These are phyloP conservation scores for Pestalotiopsis sp. DNA, from an alignment of 2,329 filamentous ascomycete species.

Conservation along the genomic window DNA sequence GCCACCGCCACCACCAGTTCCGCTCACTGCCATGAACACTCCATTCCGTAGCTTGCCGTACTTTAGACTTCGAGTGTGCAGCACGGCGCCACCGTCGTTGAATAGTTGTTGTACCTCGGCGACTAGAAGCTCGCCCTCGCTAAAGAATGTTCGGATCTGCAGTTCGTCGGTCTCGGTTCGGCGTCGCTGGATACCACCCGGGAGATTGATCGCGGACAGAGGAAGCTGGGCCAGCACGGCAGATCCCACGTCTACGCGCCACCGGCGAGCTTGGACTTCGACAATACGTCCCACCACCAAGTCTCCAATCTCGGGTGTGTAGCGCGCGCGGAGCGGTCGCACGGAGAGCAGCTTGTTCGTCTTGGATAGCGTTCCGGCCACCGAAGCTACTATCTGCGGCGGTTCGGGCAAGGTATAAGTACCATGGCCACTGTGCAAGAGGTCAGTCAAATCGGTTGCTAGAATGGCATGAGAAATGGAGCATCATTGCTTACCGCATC, in stretches of 20 bases:
- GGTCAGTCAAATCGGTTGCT: not conserved
- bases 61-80: conserved; percentile 88
- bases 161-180: conserved; percentile 95
- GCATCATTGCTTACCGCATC: conserved; percentile 66
- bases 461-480: not conserved
- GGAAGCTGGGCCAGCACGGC: conserved; percentile 83
- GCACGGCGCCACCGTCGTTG: conserved; percentile 78
- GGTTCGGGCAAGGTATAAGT: conserved; percentile 70
- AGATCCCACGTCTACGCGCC: conserved; percentile 92
- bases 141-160: conserved; percentile 96
- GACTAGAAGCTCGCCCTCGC: conserved; percentile 89
- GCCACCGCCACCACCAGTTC: conserved; percentile 80
- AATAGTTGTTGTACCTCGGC: conserved; percentile 93
- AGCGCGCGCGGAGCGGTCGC: conserved; percentile 84
- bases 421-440: conserved; percentile 73
- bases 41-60: conserved; percentile 97
- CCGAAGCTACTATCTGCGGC: conserved; percentile 79
- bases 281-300: conserved; percentile 91
- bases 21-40: conserved; percentile 79
- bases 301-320: conserved; percentile 94
- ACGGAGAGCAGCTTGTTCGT: conserved; percentile 98
- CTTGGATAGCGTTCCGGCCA: conserved; percentile 85
- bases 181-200: conserved; percentile 87
- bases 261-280: conserved; percentile 89
- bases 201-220: conserved; percentile 88